These are phyloP conservation scores for Fraxinus americana DNA, from an alignment of 257 asterid genomes.

Conservation along the genomic window DNA sequence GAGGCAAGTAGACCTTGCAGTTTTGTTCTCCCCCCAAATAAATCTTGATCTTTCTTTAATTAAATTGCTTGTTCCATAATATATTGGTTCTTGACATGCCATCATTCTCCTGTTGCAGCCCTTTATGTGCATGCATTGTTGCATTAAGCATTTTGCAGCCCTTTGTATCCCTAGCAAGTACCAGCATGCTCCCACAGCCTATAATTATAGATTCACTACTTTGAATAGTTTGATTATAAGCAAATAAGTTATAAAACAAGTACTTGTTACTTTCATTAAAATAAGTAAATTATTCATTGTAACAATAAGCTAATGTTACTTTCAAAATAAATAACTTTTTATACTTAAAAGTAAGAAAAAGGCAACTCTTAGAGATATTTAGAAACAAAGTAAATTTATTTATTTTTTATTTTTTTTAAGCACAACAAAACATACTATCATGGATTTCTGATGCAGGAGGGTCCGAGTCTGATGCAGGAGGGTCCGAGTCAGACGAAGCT, in stretches of 20 bases:
- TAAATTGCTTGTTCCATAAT: conserved; percentile 52
- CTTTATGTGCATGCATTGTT: conserved; percentile 39
- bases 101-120: conserved; percentile 42
- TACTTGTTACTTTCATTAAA: too few relatives aligned
- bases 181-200: conserved; percentile 92
- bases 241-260: neutral
- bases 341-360: neutral
- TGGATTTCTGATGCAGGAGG: too few relatives aligned
- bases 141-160: conserved; percentile 63
- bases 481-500: too few relatives aligned
- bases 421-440: too few relatives aligned
- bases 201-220: neutral
- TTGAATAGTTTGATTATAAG: neutral
- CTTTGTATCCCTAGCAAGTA: conserved; percentile 75
- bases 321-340: neutral
- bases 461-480: too few relatives aligned
- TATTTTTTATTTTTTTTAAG: too few relatives aligned
- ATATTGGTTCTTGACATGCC: conserved; percentile 58
- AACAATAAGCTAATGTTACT: neutral
- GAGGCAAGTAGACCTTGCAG: conserved; percentile 61
- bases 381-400: too few relatives aligned
- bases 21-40: conserved; percentile 62
- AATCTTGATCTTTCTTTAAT: conserved; percentile 48
- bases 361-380: too few relatives aligned
- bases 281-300: too few relatives aligned